phyloP scores from a whole-genome alignment of 139 green algal species.

The Nannochloris sp. region DNA sequence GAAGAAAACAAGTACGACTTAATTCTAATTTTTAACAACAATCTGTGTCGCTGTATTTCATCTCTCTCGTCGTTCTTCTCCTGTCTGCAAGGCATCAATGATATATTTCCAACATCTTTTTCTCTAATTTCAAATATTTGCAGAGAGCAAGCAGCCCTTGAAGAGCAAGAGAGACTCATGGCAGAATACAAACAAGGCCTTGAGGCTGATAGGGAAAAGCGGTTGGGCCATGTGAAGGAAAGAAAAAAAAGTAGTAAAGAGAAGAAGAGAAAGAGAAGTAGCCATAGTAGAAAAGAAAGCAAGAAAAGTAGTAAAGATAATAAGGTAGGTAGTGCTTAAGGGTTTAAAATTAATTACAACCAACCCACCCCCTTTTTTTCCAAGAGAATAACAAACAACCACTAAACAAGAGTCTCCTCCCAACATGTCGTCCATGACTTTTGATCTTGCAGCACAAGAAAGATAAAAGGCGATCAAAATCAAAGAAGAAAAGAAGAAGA shows the following conservation, averaged over 20 bases:
- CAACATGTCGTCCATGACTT: too few species aligned
- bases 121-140: background rate
- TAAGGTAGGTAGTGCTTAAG: background rate
- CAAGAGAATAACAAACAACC: too few species aligned
- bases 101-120: background rate
- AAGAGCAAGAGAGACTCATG: constrained; percentile 4
- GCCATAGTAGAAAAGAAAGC: background rate
- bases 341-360: background rate
- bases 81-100: too few species aligned
- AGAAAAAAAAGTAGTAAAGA: constrained; percentile 7
- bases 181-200: constrained; percentile 26
- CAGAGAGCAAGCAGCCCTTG: constrained; percentile 6
- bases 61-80: too few species aligned
- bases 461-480: constrained; percentile 9
- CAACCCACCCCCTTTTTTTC: background rate
- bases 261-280: constrained; percentile 12
- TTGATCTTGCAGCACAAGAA: constrained; percentile 8
- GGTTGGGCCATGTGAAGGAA: constrained; percentile 4
- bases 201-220: constrained; percentile 8
- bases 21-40: background rate
- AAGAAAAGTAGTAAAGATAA: background rate
- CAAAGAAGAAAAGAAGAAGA: constrained; percentile 25
- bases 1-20: background rate
- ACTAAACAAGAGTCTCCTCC: too few species aligned
- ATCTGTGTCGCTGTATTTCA: too few species aligned